phyloP scores from a whole-genome alignment of 83 land plant genomes.

The Isoetes engelmannii region DNA sequence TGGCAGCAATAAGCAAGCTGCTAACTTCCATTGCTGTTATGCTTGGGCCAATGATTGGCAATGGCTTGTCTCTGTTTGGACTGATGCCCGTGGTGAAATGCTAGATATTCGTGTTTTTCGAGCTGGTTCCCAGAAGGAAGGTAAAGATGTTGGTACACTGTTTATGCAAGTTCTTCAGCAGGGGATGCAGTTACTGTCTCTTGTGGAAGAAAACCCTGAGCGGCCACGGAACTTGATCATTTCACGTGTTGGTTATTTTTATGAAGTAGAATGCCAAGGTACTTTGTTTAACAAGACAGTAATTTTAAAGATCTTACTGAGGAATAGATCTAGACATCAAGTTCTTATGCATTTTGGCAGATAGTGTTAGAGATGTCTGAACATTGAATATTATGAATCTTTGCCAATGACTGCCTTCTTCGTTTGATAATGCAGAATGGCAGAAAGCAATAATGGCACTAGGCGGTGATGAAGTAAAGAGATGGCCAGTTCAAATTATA shows the following conservation, averaged over 20 bases:
- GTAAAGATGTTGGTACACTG: slow-evolving; percentile 59
- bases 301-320: no score
- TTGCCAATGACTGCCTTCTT: neutral
- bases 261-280: slow-evolving; percentile 94
- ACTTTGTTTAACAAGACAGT: neutral
- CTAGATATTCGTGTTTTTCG: slow-evolving; percentile 69
- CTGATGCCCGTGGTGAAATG: slow-evolving; percentile 89
- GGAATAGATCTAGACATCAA: no score
- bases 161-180: slow-evolving; percentile 82
- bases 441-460: slow-evolving; percentile 67
- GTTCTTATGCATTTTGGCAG: neutral
- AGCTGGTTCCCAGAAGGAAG: slow-evolving; percentile 72
- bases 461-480: slow-evolving; percentile 73
- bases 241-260: slow-evolving; percentile 80
- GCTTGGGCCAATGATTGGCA: slow-evolving; percentile 98
- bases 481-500: slow-evolving; percentile 75
- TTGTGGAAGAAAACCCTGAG: slow-evolving; percentile 45
- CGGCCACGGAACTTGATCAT: slow-evolving; percentile 60
- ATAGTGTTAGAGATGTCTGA: neutral
- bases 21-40: slow-evolving; percentile 88
- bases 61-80: slow-evolving; percentile 97
- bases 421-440: slow-evolving; percentile 61
- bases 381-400: neutral
- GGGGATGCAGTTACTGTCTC: slow-evolving; percentile 66
- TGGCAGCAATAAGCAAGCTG: slow-evolving; percentile 28